Base-by-base conservation (phyloP, 345 rosid genomes). In the Citrus cavaleriei region DNA sequence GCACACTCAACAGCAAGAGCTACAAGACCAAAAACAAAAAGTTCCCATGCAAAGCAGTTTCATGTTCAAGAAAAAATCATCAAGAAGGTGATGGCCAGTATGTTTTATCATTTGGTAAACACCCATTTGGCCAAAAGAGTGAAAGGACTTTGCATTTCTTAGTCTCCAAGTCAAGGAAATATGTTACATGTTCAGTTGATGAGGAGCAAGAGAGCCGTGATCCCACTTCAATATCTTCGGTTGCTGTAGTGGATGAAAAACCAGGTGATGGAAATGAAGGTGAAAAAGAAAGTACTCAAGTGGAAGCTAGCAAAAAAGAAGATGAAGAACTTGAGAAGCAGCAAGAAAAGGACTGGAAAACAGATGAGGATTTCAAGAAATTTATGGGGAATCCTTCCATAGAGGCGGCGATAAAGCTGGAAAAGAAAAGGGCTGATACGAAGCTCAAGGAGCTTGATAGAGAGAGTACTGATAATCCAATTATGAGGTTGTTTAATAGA, bases 301-400 rank as follows among this genome's bases (percentile, higher is more conserved):
- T 80, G 21, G 82, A 72, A 40, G 25, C 74, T 54, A 25, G 37
- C 72, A 63, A 30, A 25, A 79, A 70, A 55, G 89, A 80, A 74
- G 77, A 32, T 10, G 82, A 84, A 67, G 86, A 88, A 69, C 84
- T 78, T 49, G 86, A 88, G 51, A 79, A 85, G 68, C 88, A 87
- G 86, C 98, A 95, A 74, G 98, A 95, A 77, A 81, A 84, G 83
- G 99, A 95, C 62, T 93, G 99, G 99, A 95, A 95, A 73, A 87
- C 87, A 0, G 97, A 93, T 78, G 98, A 95, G 77, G 99, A 93
- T 86, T 95, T 95, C 88, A 95, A 95, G 92, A 90, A 85, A 76
- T 91, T 95, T 78, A 95, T 95, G 99, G 97, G 98, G 5, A 95
- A 88, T 75, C 98, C 98, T 75, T 92, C 98, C 5, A 92, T 93